Conservation (phyloP, 129 eudicot genomes). For the Escallonia herrerae region DNA sequence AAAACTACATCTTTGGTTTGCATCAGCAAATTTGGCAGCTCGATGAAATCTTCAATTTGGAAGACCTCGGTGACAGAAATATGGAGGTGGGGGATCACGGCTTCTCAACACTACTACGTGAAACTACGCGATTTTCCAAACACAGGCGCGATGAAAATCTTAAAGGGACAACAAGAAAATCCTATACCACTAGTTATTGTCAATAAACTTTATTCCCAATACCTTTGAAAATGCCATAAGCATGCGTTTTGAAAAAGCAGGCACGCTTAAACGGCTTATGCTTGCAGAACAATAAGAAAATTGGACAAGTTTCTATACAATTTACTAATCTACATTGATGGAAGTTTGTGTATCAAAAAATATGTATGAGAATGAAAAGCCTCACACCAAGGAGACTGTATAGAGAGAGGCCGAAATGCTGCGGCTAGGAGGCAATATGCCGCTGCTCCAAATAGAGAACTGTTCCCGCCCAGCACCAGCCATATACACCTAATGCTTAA, state of each 20-base stretch:
- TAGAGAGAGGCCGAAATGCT: conserved; percentile 8
- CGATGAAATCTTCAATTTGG: too few species aligned
- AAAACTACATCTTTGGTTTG: too few species aligned
- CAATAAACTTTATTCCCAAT: neutral
- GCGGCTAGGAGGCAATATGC: neutral
- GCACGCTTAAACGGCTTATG: conserved; percentile 3
- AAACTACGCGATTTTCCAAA: too few species aligned
- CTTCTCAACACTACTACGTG: too few species aligned
- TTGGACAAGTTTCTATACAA: neutral
- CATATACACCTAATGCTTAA: conserved; percentile 31
- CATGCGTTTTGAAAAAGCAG: neutral
- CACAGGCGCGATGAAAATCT: too few species aligned
- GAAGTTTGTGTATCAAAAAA: neutral
- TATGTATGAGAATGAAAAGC: conserved; percentile 2
- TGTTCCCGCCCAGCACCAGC: conserved; percentile 4
- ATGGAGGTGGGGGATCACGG: too few species aligned
- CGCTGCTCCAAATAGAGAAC: too few species aligned
- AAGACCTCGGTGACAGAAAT: too few species aligned
- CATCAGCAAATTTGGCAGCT: too few species aligned
- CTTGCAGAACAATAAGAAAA: conserved; percentile 3
- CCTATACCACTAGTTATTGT: too few species aligned
- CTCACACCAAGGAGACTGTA: conserved; percentile 17
- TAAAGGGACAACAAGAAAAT: too few species aligned
- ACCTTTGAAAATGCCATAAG: neutral
- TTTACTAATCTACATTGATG: neutral